Base-by-base conservation (phyloP, 2,329 filamentous ascomycete species). In the Talaromyces sp. region DNA sequence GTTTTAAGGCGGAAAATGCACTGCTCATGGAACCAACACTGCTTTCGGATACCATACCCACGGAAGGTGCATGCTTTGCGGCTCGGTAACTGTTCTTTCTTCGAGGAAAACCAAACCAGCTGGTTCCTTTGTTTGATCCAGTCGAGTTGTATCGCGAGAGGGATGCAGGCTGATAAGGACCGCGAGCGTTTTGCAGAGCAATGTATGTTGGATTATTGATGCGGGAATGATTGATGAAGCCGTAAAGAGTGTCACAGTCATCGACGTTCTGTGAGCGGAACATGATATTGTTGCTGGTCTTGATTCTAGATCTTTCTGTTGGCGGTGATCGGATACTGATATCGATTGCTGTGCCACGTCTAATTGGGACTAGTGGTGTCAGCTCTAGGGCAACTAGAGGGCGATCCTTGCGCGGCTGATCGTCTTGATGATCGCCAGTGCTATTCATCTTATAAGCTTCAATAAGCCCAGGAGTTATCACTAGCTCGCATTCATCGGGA, bases 181-280 rank as follows among this genome's bases (percentile, higher is more conserved):
- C 83, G 67, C 92, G 81, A 84, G 96, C 80, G 81, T 91, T 84
- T 83, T 92, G 85, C 82, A 93, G 70, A 77, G 89, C 75, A 82
- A 91, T 93, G 79, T 94, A 97, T 63, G 93, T 94, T 62, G 92
- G 90, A 75, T 98, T 97, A 79, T 97, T 92, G 75, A 97, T 91
- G 58, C 95, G 90, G 22, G 93, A 89, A 67, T 91, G 86, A 77
- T 98, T 96, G 68, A 98, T 93, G 51, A 94, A 86, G 72, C 86
- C 86, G 78, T 97, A 99, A 4, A 99, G 83, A 40, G 86, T 85
- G 69, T 91, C 89, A 73, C 93, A 96, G 68, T 97, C 94, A 51
- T 88, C 85, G 2, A 88, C 84, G 56, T 86, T 91, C 49, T 89
- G 83, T 58, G 92, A 92, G 49, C 95, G 90, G 85, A 98, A 95